Evolutionary conservation across 148 eudicot species (phyloP).

Genomic region (Linanthus parryae): DNA sequence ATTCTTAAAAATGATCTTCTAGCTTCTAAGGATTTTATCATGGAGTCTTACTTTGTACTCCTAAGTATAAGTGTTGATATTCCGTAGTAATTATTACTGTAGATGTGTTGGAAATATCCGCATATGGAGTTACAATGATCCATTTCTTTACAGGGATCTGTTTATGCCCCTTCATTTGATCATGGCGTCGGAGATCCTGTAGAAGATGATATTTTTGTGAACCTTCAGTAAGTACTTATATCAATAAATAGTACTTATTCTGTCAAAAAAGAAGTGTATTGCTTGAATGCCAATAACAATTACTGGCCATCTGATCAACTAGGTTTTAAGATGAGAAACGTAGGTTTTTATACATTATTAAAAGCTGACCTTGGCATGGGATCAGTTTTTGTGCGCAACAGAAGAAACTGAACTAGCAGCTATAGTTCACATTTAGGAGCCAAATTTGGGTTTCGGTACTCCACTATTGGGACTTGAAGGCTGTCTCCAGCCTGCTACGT

Average conservation of each 20-base stretch:
- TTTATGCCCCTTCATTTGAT: constrained; percentile 91
- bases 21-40: not conserved
- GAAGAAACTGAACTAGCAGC: too few species aligned
- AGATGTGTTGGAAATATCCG: too few species aligned
- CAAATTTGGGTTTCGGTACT: too few species aligned
- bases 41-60: not conserved
- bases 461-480: too few species aligned
- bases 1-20: too few species aligned
- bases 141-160: constrained; percentile 61
- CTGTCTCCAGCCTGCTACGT: too few species aligned
- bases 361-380: too few species aligned
- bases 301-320: not conserved
- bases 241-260: not conserved
- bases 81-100: too few species aligned
- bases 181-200: constrained; percentile 97
- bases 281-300: not conserved
- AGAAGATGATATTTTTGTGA: constrained; percentile 88
- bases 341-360: not conserved
- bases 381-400: too few species aligned
- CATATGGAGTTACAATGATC: constrained; percentile 1
- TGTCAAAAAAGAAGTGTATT: not conserved
- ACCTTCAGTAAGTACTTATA: constrained; percentile 54
- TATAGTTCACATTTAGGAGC: too few species aligned
- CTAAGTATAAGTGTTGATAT: too few species aligned
- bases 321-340: not conserved